Evolutionary conservation across 2,329 filamentous ascomycete species (phyloP), one percentile per base, ranked within the genome.

Genomic region (Cryphonectria japonica): DNA sequence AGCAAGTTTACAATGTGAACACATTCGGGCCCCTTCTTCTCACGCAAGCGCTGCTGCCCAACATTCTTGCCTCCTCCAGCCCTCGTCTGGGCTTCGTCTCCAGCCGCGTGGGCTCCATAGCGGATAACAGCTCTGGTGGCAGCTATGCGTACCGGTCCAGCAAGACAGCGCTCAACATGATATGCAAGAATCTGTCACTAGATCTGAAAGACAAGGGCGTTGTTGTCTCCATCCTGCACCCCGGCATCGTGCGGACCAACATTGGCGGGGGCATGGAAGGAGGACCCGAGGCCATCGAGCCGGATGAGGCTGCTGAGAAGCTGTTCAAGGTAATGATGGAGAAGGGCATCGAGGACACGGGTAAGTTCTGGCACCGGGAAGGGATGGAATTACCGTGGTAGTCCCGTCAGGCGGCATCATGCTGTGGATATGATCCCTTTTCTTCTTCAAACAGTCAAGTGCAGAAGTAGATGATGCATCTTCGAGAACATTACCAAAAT

Each of bases 151-250:
- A 85, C 67, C 80, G 83, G 2, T 78, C 79, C 2, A 80, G 77
- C 14, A 85, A 84, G 73, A 80, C 83, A 6, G 83, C 82, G 9
- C 79, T 84, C 39, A 84, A 85, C 72, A 79, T 77, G 52, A 75
- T 85, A 19, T 83, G 81, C 64, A 83, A 83, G 76, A 82, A 77
- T 69, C 71, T 85, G 75, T 78, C 81, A 2, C 74, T 84, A 66
- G 83, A 85, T 72, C 71, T 85, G 68, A 78, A 74, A 67, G 77
- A 77, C 3, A 79, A 80, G 69, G 79, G 80, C 11, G 78, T 85
- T 3, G 76, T 79, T 6, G 82, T 85, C 2, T 74, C 79, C 41
- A 67, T 85, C 39, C 71, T 85, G 73, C 83, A 85, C 75, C 83
- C 83, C 6, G 83, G 81, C 0, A 60, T 80, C 52, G 82, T 84